These are phyloP conservation scores for Thyridium curvatum DNA, from an alignment of 2,329 filamentous ascomycete species.

Conservation along the genomic window DNA sequence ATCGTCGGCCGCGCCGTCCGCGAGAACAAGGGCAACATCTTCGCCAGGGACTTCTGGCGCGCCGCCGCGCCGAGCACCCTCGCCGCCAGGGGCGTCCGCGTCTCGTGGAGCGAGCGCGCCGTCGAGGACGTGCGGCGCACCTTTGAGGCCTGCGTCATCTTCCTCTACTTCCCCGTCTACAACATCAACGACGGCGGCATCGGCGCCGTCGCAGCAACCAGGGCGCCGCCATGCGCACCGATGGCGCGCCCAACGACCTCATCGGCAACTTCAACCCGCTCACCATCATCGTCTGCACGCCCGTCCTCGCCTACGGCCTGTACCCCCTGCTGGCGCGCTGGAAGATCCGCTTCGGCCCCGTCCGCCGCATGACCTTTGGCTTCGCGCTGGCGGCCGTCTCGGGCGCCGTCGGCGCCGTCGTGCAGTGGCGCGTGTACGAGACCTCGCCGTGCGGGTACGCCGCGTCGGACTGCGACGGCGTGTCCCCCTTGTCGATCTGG, in stretches of 20 bases:
- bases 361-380: constrained; percentile 50
- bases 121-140: constrained; percentile 58
- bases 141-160: constrained; percentile 32
- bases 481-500: constrained; percentile 43
- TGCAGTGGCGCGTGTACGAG: constrained; percentile 55
- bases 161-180: constrained; percentile 33
- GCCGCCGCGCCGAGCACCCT: constrained; percentile 49
- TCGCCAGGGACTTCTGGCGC: constrained; percentile 51
- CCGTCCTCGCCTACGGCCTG: constrained; percentile 43
- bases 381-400: constrained; percentile 36
- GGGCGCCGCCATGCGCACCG: constrained; percentile 33
- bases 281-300: constrained; percentile 51
- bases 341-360: constrained; percentile 49
- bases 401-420: constrained; percentile 44
- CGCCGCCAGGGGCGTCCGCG: constrained; percentile 35
- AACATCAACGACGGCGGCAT: constrained; percentile 32
- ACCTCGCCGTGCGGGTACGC: constrained; percentile 44
- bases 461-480: constrained; percentile 30
- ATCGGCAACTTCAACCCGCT: constrained; percentile 54
- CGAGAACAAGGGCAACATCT: constrained; percentile 43
- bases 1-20: constrained; percentile 49
- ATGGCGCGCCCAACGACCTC: constrained; percentile 54
- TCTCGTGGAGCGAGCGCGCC: constrained; percentile 59
- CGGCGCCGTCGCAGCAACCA: constrained; percentile 27
- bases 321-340: constrained; percentile 49